A percentile compares a stretch with the other conserved stretches of the same genome.
These are phyloP conservation scores for Mitragyna speciosa DNA, from an alignment of 257 asterid species.

Conservation along the genomic window DNA sequence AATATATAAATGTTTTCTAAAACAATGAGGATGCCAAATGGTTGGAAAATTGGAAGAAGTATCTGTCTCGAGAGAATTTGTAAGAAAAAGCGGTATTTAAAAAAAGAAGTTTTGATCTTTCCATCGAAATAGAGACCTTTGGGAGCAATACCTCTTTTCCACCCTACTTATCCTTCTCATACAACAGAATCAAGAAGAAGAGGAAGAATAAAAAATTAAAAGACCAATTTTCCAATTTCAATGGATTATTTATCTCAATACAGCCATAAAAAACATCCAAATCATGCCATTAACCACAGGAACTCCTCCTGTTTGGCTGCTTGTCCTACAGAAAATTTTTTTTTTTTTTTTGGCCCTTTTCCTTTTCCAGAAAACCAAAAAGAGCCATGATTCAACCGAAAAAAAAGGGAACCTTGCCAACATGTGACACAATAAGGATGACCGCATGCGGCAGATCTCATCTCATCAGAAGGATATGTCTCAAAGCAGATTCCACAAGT, in stretches of 20 bases:
- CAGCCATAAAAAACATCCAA: background rate
- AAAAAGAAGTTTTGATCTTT: background rate
- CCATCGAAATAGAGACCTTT: background rate
- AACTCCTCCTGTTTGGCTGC: background rate
- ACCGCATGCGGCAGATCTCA: slow-evolving; percentile 78
- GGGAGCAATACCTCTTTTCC: background rate
- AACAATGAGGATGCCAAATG: background rate
- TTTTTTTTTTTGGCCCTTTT: background rate
- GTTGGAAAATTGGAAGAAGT: background rate
- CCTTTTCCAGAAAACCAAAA: slow-evolving; percentile 12
- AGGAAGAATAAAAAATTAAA: background rate
- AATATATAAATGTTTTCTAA: background rate
- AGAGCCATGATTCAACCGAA: background rate
- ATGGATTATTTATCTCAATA: background rate
- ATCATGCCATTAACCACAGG: background rate
- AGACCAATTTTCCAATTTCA: background rate
- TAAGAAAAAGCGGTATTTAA: background rate
- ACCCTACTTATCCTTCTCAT: background rate
- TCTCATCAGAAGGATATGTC: slow-evolving; percentile 47
- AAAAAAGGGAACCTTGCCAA: slow-evolving; percentile 68
- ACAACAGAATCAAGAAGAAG: background rate
- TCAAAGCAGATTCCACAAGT: slow-evolving; percentile 98
- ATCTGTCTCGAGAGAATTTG: background rate
- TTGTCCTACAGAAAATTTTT: background rate
- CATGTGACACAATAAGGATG: slow-evolving; percentile 83